Base-by-base conservation (phyloP, 768 basidiomycete species). In the Tulasnella sp. region DNA sequence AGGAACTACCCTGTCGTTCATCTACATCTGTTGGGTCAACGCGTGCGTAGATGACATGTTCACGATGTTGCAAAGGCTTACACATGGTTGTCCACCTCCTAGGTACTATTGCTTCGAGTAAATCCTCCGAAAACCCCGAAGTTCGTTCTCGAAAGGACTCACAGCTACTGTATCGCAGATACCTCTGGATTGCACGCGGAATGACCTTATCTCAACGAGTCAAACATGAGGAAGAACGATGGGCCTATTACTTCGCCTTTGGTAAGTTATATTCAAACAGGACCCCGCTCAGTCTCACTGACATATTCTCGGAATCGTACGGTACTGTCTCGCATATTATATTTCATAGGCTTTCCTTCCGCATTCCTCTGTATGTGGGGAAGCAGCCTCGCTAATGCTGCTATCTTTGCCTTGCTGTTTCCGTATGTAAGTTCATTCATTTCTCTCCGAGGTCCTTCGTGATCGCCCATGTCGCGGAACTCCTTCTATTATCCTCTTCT, bases 181-280 rank as follows among this genome's bases (percentile, higher is more conserved):
- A 84, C 65, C 75, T 83, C 17, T 88, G 86, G 86, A 78, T 84
- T 43, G 77, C 85, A 7, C 79, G 82, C 12, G 85, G 85, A 1
- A 64, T 82, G 60, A 82, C 84, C 11, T 71, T 89, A 11, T 75
- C 85, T 1, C 70, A 77, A 12, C 73, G 87, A 54, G 78, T 90
- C 43, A 71, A 81, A 46, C 77, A 84, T 65, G 71, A 91, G 17
- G 90, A 93, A 69, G 86, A 90, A 68, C 78, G 88, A 39, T 93
- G 90, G 90, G 78, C 84, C 1, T 93, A 92, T 69, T 88, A 82
- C 65, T 75, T 90, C 58, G 84, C 84, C 4, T 93, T 90, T 61
- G 90, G 90, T 76, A 49, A 32, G 73, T 64, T 32, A 32, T 23
- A 25, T 11, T 9, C 17, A 5, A 55, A 61, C 35, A 59, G 59